Evolutionary conservation across 441 rosid species (phyloP), one percentile per base, ranked within the genome.

Genomic region (Manihot esculenta): DNA sequence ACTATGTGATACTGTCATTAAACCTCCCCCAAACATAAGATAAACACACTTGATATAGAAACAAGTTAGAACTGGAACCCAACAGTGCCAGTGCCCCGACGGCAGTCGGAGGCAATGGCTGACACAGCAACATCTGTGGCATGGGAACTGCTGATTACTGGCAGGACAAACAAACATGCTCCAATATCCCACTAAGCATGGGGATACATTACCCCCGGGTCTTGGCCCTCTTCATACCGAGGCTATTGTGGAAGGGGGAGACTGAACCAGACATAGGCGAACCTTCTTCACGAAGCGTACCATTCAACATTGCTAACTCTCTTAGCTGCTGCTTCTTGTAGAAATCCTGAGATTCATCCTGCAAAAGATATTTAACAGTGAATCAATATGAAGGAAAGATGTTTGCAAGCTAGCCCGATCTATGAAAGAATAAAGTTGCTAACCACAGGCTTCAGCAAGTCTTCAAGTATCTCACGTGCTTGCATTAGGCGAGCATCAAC

Each of bases 221-320:
- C 84, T 93, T 93, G 64, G 98, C 97, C 81, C 99, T 84, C 89
- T 95, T 95, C 96, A 95, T 84, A 48, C 98, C 95, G 17, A 93
- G 95, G 88, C 92, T 91, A 88, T 89, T 85, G 58, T 89, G 80
- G 85, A 87, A 93, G 48, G 99, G 99, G 51, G 99, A 93, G 47
- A 89, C 80, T 10, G 97, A 90, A 72, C 99, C 94, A 49, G 98
- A 89, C 95, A 93, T 93, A 15, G 96, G 96, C 69, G 98, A 93
- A 21, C 97, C 97, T 76, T 93, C 99, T 69, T 93, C 98, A 1
- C 97, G 83, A 62, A 93, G 91, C 6, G 93, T 93, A 38, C 98
- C 98, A 13, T 96, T 96, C 42, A 96, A 91, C 84, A 96, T 64
- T 2, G 99, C 98, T 64, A 96, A 84, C 88, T 96, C 99, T 68